phyloP scores from a whole-genome alignment of 2,329 filamentous ascomycete species.

The Aspergillus brasiliensis region DNA sequence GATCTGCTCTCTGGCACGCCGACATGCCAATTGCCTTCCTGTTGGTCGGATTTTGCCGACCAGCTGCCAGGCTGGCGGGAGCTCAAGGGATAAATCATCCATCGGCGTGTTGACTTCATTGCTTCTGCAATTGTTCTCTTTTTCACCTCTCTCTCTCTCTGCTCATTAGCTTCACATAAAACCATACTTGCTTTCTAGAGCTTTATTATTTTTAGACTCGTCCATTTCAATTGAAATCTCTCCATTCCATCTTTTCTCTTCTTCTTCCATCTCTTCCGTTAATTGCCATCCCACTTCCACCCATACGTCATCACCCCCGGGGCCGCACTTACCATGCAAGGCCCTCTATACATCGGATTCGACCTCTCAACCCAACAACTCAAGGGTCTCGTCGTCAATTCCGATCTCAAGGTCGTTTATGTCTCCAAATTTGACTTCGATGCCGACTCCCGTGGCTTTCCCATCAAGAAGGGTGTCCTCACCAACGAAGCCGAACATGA shows the following conservation, averaged over 20 bases:
- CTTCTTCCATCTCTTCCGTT: not conserved
- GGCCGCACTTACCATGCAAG: constrained; percentile 41
- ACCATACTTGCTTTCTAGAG: not conserved
- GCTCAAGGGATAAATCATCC: constrained; percentile 1
- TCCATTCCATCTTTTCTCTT: not conserved
- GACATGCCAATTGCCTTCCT: not conserved
- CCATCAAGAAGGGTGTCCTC: constrained; percentile 83
- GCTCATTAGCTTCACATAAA: not conserved
- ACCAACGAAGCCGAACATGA: constrained; percentile 80
- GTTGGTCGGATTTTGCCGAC: constrained; percentile 4
- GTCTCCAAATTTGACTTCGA: constrained; percentile 96
- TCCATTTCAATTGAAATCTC: not conserved
- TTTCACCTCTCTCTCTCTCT: no score
- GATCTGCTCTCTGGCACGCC: not conserved
- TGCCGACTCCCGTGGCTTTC: constrained; percentile 75
- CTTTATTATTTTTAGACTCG: not conserved
- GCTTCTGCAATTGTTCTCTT: not conserved
- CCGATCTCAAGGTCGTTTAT: constrained; percentile 75
- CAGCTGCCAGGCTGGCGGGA: not conserved
- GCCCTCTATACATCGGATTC: constrained; percentile 82
- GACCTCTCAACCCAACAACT: constrained; percentile 97
- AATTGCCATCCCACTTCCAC: not conserved
- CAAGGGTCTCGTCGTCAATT: constrained; percentile 87
- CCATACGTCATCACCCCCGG: constrained; percentile 4
- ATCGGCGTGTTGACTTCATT: not conserved